A percentile compares a stretch with the other conserved stretches of the same genome.
Conservation (phyloP, 257 asterid species). For the Solanum bukasovii region DNA sequence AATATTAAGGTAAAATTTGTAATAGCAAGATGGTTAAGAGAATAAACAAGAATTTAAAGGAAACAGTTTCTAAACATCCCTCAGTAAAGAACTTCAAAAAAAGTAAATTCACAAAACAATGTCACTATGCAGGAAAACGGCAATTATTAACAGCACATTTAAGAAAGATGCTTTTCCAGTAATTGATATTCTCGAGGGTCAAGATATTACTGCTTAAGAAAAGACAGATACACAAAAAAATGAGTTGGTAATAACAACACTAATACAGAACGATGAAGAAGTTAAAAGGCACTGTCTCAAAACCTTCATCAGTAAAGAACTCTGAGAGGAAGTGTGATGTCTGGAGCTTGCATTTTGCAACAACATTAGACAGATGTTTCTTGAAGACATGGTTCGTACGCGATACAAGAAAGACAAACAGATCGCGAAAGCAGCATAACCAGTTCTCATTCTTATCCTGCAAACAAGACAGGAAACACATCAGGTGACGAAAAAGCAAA, state of each 20-base stretch:
- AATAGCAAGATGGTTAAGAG: background rate
- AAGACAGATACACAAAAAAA: background rate
- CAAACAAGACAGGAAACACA: slow-evolving; percentile 7
- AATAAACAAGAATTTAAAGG: background rate
- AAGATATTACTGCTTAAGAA: background rate
- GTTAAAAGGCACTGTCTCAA: background rate
- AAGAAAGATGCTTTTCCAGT: background rate
- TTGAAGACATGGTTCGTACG: slow-evolving; percentile 36
- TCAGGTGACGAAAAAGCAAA: background rate
- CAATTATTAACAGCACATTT: background rate
- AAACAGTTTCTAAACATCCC: background rate
- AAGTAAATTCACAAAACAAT: background rate
- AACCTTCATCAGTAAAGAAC: slow-evolving; percentile 70
- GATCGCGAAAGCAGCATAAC: slow-evolving; percentile 41
- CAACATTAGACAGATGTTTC: slow-evolving; percentile 48
- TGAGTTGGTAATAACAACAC: background rate
- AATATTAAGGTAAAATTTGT: background rate
- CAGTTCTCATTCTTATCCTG: slow-evolving; percentile 59
- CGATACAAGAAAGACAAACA: slow-evolving; percentile 60
- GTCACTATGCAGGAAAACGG: background rate
- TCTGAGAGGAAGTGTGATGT: slow-evolving; percentile 37
- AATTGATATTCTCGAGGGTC: background rate
- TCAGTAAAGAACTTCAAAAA: background rate
- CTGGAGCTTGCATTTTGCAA: slow-evolving; percentile 38
- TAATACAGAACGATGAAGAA: background rate